Base-by-base conservation (phyloP, 2,329 filamentous ascomycete species). In the Catunica adiposa region DNA sequence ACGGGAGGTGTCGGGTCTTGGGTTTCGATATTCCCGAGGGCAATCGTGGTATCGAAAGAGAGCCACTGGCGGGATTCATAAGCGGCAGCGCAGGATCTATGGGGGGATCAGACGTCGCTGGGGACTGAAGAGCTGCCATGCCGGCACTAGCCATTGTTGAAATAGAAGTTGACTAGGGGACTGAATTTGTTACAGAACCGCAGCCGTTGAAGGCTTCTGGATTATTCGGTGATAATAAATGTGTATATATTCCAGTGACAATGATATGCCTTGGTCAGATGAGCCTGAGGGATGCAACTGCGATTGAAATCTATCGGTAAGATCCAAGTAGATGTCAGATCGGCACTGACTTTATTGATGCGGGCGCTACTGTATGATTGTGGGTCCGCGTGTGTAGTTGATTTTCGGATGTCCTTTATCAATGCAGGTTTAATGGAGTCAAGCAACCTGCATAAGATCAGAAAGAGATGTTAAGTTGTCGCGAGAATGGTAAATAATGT, bases 1-100 rank as follows among this genome's bases (percentile, higher is more conserved):
- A 56, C 15, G 56, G 56, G 14, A 58, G 53, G 26, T 58, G 53
- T 25, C 53, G 56, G 11, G 53, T 53, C 3, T 48, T 7, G 11
- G 56, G 14, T 22, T 38, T 20, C 17, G 31, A 38, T 8, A 38
- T 38, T 22, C 40, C 40, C 9, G 22, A 34, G 23, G 20, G 23
- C 23, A 2, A 22, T 38, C 56, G 50, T 8, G 56, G 56, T n/a
- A 57, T 57, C 4, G 51, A 34, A 9, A 56, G 48, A 20, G 50
- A 46, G 25, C 29, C 48, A 7, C 46, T 23, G 14, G 15, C 51
- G 22, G 48, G 26, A 42, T 37, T 37, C 23, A 46, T 8, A 47
- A 15, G n/a, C 8, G 29, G 22, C 3, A 48, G 44, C 23, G 44
- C n/a, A 9, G 44, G 44, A 15, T 48, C 44, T 5, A 48, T 25